phyloP scores from a whole-genome alignment of 1,284 basidiomycete species.

The Tilletia caries region DNA sequence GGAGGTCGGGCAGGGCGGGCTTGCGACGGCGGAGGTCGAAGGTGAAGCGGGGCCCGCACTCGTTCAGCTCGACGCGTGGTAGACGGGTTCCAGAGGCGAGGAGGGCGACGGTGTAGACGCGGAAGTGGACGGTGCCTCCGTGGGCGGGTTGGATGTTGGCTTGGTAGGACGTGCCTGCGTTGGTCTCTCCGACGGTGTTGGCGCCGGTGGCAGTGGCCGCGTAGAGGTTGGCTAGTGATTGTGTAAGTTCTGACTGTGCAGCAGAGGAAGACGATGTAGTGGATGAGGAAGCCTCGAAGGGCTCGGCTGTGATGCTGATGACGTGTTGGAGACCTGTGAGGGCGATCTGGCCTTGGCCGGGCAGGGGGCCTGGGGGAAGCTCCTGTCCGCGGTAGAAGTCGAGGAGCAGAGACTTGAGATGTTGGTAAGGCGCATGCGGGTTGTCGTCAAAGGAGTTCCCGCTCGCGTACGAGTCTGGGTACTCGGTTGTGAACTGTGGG shows the following conservation, averaged over 20 bases:
- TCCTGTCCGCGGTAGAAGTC: slow-evolving; percentile 79
- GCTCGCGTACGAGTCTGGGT: slow-evolving; percentile 47
- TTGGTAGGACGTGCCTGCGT: slow-evolving; percentile 55
- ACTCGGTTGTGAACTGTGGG: slow-evolving; percentile 48
- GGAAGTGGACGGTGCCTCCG: slow-evolving; percentile 75
- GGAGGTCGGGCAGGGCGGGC: slow-evolving; percentile 71
- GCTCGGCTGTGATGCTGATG: slow-evolving; percentile 59
- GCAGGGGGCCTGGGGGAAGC: slow-evolving; percentile 42
- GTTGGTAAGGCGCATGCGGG: slow-evolving; percentile 23
- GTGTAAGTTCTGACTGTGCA: not conserved
- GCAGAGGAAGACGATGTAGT: not conserved
- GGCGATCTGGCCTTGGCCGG: slow-evolving; percentile 72
- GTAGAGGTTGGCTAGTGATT: slow-evolving; percentile 18
- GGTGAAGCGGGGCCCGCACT: slow-evolving; percentile 89
- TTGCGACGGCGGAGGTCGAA: slow-evolving; percentile 73
- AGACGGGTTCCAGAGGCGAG: slow-evolving; percentile 65
- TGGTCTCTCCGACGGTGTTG: slow-evolving; percentile 38
- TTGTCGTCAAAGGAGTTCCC: slow-evolving; percentile 25
- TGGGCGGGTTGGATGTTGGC: slow-evolving; percentile 57
- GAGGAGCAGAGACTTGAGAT: slow-evolving; percentile 82
- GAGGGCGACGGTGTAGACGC: slow-evolving; percentile 76
- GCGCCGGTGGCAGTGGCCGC: slow-evolving; percentile 30
- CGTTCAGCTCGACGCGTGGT: slow-evolving; percentile 75
- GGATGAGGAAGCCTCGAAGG: slow-evolving; percentile 14
- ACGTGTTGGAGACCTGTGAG: slow-evolving; percentile 84